Base-by-base conservation (phyloP, 495 filamentous ascomycete genomes). In the Xeromyces bisporus region DNA sequence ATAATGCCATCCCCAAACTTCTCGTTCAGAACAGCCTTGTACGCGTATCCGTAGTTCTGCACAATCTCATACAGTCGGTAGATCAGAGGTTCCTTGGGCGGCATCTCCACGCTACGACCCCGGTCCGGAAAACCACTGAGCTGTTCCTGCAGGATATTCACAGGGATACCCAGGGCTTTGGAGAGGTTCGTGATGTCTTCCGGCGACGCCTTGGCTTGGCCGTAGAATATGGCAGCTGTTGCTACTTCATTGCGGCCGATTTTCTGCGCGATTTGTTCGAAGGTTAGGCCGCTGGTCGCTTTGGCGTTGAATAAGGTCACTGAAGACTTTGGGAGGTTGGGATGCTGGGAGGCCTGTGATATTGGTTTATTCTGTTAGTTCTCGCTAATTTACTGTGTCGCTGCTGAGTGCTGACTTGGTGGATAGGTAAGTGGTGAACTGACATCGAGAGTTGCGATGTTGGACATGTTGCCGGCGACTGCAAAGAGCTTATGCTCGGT, bases 1-100 rank as follows among this genome's bases (percentile, higher is more conserved):
- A 97, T 94, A 45, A 97, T 97, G 0, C 89, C 89, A 55, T 97
- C 89, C 0, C 89, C 89, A 58, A 97, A 94, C 63, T 93, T 97
- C 70, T 97, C 89, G 48, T 97, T 97, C 52, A 97, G 51, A 6
- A 97, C 66, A 5, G 84, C 87, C 67, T 96, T 96, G 55, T 89
- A 94, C 14, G 89, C 81, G 53, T 91, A 89, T 4, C 89, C 89
- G 48, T 96, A 97, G 49, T 92, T 97, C 69, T 94, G 86, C 45
- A 97, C 78, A 51, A 96, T 82, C 65, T 97, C 89, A 55, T 82
- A 97, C 34, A 97, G 51, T 0, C 89, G 66, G 49, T 97, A 97
- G 47, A 97, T 87, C 39, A 94, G 55, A 10, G 89, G 89, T 47
- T 97, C 89, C 32, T 73, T 75, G 18, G 89, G 89, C 7, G 89